Percentiles rank a stretch among this genome's conserved stretches.
Conservation (phyloP, 805 yeast species). For the Blastobotrys peoriensis region DNA sequence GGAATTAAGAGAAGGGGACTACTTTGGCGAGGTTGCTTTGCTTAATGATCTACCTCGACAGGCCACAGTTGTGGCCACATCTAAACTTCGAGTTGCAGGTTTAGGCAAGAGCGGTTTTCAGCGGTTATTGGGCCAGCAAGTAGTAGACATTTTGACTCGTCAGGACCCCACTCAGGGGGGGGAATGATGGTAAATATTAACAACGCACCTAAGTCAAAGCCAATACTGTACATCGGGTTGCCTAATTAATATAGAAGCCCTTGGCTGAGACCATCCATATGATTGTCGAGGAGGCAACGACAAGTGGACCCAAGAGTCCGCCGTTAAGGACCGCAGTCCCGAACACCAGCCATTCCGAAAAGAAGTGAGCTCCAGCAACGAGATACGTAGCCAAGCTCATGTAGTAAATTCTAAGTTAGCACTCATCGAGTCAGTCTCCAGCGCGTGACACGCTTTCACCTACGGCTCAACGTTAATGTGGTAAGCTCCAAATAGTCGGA, state of each 20-base stretch:
- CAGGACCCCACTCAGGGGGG: constrained; percentile 61
- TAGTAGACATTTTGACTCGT: constrained; percentile 76
- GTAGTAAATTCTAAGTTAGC: constrained; percentile 47
- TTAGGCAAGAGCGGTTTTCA: constrained; percentile 90
- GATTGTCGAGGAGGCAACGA: constrained; percentile 69
- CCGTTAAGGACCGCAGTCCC: constrained; percentile 78
- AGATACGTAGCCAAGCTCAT: constrained; percentile 73
- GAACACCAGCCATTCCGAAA: constrained; percentile 73
- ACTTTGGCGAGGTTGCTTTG: constrained; percentile 94
- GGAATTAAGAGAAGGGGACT: constrained; percentile 70
- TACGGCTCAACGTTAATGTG: constrained; percentile 55
- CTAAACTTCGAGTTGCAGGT: constrained; percentile 80
- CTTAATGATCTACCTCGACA: constrained; percentile 88
- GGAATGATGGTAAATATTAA: no score
- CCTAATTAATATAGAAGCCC: constrained; percentile 46
- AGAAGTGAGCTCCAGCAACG: constrained; percentile 81
- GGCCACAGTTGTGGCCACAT: constrained; percentile 80
- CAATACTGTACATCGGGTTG: no score
- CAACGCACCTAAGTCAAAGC: no score
- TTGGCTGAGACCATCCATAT: constrained; percentile 76
- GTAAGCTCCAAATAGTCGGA: constrained; percentile 84
- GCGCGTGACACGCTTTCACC: no score
- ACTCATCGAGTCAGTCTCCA: no score
- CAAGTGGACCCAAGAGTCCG: constrained; percentile 83
- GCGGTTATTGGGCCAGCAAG: constrained; percentile 81